Percentiles rank a stretch among this genome's conserved stretches.
Evolutionary conservation across 192 early-diverging fungal species (phyloP).

Genomic region (Coemansia sp.): DNA sequence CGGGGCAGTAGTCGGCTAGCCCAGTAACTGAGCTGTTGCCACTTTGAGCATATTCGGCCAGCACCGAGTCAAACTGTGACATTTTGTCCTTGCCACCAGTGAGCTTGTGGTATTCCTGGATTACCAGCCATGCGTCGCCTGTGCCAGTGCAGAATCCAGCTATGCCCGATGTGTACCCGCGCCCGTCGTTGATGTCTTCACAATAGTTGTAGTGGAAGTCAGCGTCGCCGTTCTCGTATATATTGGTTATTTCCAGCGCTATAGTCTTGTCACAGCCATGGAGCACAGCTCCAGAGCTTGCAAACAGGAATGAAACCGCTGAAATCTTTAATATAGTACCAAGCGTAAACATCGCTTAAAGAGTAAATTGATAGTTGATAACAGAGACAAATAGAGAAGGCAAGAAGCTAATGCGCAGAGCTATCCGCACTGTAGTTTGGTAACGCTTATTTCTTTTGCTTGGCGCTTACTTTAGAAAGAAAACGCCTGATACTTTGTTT

Average conservation of each 20-base stretch:
- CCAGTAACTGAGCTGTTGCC: constrained; percentile 35
- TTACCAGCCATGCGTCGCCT: constrained; percentile 54
- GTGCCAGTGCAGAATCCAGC: constrained; percentile 55
- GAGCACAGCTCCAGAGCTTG: background rate
- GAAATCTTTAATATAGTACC: background rate
- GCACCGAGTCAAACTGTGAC: constrained; percentile 1
- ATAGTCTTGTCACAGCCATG: constrained; percentile 30
- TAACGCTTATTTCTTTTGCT: no score
- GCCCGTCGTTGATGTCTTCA: constrained; percentile 36
- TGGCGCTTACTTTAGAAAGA: no score
- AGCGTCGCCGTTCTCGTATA: constrained; percentile 41
- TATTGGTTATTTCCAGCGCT: constrained; percentile 31
- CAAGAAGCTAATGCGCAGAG: no score
- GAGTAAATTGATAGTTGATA: background rate
- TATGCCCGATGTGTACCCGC: constrained; percentile 41
- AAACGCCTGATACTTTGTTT: background rate
- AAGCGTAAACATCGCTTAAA: background rate
- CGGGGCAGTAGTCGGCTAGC: constrained; percentile 48
- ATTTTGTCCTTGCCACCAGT: constrained; percentile 21
- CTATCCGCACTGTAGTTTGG: no score
- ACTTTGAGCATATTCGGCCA: constrained; percentile 14
- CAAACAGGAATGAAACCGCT: background rate
- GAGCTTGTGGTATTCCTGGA: constrained; percentile 44
- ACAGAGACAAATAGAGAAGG: background rate
- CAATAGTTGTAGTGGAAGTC: constrained; percentile 46